Evolutionary conservation across 495 filamentous ascomycete species (phyloP), one percentile per base, ranked within the genome.

Genomic region (Hypoxylon intermedium): DNA sequence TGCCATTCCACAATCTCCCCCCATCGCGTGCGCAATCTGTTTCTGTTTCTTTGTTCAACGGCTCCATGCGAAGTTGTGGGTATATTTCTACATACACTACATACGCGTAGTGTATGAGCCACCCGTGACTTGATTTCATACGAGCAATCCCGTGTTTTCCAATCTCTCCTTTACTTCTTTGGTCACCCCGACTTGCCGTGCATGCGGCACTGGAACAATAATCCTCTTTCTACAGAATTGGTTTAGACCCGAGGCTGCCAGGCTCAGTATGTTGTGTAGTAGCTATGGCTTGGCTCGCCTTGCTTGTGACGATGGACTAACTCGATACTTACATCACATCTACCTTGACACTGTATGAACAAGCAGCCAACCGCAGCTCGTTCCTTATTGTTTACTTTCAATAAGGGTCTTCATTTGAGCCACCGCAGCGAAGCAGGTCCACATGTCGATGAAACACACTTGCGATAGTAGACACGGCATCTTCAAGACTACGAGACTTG

Each of bases 281-380:
- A 36, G 9, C 36, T 50, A 50, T 56, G 55, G 55, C 61, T 65
- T 58, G 43, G 60, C 37, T 64, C 18, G 60, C 54, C 37, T 64
- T 13, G 60, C 54, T 58, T 50, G 60, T 58, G 60, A 64, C 38
- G 33, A 51, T 34, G 33, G 19, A 33, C 31, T 50, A 40, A 50
- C 50, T 61, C 38, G 45, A 53, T 24, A 33, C 11, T 18, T 38
- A 26, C 31, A 47, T 49, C 44, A 15, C 31, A 47, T 49, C 44
- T 11, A 28, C 28, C 18, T 56, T 50, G 38, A 51, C 46, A 55
- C 58, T 9, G 43, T 58, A 64, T n/a, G 26, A 58, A 18, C 36
- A 51, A 59, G 23, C 11, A 34, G n/a, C 34, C 26, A 19, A 36
- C 18, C 23, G n/a, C n/a, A n/a, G n/a, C n/a, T 21, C 12, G 11